A percentile compares a stretch with the other conserved stretches of the same genome.
These are phyloP conservation scores for Limonium bicolor DNA, from an alignment of 148 eudicot genomes.

Conservation along the genomic window DNA sequence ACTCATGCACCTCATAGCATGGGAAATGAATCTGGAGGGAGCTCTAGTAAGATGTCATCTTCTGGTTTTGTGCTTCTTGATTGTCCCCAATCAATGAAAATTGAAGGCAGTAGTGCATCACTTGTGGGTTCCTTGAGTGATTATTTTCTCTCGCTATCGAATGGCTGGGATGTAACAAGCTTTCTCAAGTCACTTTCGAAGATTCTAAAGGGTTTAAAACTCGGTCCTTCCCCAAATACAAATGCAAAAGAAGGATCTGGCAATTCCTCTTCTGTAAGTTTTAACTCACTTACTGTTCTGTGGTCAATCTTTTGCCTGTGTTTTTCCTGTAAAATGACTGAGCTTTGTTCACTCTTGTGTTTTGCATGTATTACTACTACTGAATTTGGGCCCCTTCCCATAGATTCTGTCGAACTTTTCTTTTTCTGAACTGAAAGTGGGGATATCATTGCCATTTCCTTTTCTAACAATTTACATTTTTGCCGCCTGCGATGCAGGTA, in stretches of 20 bases:
- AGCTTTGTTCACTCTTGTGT: no score
- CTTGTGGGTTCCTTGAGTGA: conserved; percentile 86
- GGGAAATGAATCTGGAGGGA: conserved; percentile 74
- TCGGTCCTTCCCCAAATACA: conserved; percentile 35
- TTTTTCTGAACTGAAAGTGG: no score
- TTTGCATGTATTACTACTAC: no score
- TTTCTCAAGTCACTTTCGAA: conserved; percentile 81
- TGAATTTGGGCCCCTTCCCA: no score
- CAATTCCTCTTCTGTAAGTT: conserved; percentile 65
- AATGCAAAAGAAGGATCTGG: conserved; percentile 70
- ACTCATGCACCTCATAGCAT: conserved; percentile 64
- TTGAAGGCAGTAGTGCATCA: conserved; percentile 59
- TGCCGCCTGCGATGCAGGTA: conserved; percentile 77
- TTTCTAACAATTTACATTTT: no score
- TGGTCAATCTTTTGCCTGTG: no score
- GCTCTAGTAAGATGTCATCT: conserved; percentile 58
- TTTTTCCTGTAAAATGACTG: no score
- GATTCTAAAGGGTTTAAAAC: conserved; percentile 63
- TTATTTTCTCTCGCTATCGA: conserved; percentile 68
- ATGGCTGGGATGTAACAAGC: conserved; percentile 85
- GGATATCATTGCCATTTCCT: no score
- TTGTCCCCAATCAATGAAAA: conserved; percentile 75
- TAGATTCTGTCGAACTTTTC: no score
- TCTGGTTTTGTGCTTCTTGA: conserved; percentile 92
- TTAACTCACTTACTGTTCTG: no score